Conservation (phyloP, 164 flowering plant species). For the Tetracentron sinense region DNA sequence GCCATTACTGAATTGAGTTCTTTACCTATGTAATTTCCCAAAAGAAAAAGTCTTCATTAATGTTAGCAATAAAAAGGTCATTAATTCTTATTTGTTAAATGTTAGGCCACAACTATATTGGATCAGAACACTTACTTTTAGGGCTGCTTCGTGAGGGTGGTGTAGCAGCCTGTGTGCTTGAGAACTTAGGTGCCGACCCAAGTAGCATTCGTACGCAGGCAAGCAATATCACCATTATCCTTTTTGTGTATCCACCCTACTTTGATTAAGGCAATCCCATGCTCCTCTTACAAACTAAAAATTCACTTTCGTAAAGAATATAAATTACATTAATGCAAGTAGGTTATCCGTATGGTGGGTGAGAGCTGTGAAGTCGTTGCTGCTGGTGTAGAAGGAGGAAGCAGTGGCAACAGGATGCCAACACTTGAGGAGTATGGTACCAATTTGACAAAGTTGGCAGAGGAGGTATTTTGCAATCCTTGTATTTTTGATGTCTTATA, state of each 20-base stretch:
- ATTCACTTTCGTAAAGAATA: not conserved
- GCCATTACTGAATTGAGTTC: too few relatives aligned
- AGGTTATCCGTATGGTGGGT: slow-evolving; percentile 90
- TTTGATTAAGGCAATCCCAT: not conserved
- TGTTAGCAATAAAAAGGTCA: too few relatives aligned
- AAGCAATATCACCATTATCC: slow-evolving; percentile 2
- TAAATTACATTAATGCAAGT: slow-evolving; percentile 3
- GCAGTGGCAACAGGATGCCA: slow-evolving; percentile 54
- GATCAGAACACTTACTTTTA: slow-evolving; percentile 55
- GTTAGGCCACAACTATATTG: slow-evolving; percentile 51
- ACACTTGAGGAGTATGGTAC: slow-evolving; percentile 72
- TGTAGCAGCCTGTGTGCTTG: slow-evolving; percentile 68
- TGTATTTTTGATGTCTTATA: not conserved
- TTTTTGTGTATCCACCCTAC: not conserved
- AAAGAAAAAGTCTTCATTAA: too few relatives aligned
- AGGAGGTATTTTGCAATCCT: slow-evolving; percentile 37
- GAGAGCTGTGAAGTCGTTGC: slow-evolving; percentile 67
- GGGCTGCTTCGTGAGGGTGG: slow-evolving; percentile 63
- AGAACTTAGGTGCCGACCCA: slow-evolving; percentile 69
- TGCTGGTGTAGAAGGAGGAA: slow-evolving; percentile 53
- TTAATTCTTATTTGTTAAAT: too few relatives aligned
- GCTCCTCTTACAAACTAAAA: not conserved
- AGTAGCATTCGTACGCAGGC: slow-evolving; percentile 74
- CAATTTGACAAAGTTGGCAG: slow-evolving; percentile 65
- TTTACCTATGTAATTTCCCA: too few relatives aligned